Evolutionary conservation across 257 asterid genomes (phyloP).

Genomic region (Primulina huaijiensis): DNA sequence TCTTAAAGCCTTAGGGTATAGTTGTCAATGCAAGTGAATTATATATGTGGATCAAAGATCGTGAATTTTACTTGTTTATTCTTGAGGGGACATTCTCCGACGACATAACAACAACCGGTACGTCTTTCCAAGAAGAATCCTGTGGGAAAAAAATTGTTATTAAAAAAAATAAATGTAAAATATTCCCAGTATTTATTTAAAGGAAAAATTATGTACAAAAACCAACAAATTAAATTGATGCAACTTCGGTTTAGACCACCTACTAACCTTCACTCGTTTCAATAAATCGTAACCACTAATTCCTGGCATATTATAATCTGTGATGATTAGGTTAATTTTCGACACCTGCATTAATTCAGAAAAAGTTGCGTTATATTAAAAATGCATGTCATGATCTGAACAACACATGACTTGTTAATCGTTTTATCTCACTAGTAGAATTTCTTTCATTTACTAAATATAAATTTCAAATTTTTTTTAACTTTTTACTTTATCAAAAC

Average conservation of each 20-base stretch:
- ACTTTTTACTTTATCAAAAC: too few relatives aligned
- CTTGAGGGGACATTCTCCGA: conserved; percentile 63
- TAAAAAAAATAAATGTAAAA: too few relatives aligned
- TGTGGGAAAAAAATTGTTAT: conserved; percentile 16
- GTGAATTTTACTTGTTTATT: conserved; percentile 40
- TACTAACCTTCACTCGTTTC: conserved; percentile 49
- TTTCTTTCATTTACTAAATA: too few relatives aligned
- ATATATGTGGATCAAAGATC: too few relatives aligned
- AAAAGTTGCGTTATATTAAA: too few relatives aligned
- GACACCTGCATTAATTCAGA: conserved; percentile 35
- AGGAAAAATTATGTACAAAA: background rate
- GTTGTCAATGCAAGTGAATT: too few relatives aligned
- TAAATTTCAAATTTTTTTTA: too few relatives aligned
- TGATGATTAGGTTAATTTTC: conserved; percentile 55
- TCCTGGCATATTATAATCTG: conserved; percentile 73
- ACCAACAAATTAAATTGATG: background rate
- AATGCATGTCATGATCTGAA: background rate
- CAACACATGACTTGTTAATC: too few relatives aligned
- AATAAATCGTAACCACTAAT: conserved; percentile 62
- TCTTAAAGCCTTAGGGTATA: too few relatives aligned
- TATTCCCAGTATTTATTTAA: too few relatives aligned
- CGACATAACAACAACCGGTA: conserved; percentile 60
- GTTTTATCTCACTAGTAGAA: too few relatives aligned
- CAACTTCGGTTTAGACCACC: background rate
- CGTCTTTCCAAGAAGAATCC: conserved; percentile 57